Conservation (phyloP, 805 yeast species). For the Yarrowia sp. region DNA sequence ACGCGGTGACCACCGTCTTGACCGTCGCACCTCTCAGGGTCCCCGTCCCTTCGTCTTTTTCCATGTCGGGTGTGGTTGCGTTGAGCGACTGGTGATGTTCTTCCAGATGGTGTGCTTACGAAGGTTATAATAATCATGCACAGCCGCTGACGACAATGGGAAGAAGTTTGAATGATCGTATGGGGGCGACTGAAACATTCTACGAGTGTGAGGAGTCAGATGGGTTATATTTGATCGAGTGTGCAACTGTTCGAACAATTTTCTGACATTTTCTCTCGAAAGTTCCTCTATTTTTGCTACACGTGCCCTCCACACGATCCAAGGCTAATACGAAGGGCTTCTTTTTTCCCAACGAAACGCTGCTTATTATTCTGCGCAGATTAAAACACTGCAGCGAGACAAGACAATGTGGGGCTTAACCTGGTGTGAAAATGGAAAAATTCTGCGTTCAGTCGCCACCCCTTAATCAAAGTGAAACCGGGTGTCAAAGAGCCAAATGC, state of each 20-base stretch:
- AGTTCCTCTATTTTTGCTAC: not conserved
- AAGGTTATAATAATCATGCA: constrained; percentile 30
- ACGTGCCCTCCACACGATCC: constrained; percentile 1
- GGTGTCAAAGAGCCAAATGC: no score
- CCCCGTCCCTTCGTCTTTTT: constrained; percentile 39
- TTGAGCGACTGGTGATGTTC: constrained; percentile 29
- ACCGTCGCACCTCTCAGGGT: constrained; percentile 35
- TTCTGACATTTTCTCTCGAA: not conserved
- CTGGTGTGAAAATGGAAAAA: not conserved
- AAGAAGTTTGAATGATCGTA: no score
- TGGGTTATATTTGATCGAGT: no score
- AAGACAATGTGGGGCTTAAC: not conserved
- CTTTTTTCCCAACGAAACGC: constrained; percentile 2
- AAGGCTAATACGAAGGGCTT: not conserved
- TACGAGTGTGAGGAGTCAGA: no score
- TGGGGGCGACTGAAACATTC: no score
- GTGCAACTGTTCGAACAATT: no score
- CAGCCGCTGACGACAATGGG: constrained; percentile 9
- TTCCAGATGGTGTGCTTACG: constrained; percentile 14
- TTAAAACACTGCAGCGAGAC: not conserved
- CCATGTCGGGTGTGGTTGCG: constrained; percentile 27
- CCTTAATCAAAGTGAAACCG: not conserved
- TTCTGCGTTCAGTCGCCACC: not conserved
- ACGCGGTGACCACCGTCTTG: constrained; percentile 33
- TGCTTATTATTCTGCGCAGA: not conserved